Evolutionary conservation across 192 early-diverging fungal genomes (phyloP).

Genomic region (Spinellus fusiger): DNA sequence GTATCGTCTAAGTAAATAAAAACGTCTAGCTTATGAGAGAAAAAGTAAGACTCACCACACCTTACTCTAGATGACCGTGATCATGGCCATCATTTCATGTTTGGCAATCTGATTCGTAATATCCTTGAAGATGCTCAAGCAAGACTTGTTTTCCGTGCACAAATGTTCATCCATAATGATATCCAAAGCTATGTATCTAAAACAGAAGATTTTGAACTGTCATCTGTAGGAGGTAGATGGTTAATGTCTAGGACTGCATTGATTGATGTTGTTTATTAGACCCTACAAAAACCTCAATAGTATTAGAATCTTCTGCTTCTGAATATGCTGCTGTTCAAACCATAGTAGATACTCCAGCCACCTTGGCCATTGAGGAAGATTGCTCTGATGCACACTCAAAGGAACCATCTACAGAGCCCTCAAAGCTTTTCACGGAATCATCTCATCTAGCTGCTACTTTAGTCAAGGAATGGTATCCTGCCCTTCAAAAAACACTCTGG

Average conservation of each 20-base stretch:
- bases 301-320: conserved; percentile 23
- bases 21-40: background rate
- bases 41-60: conserved; percentile 9
- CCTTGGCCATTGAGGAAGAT: conserved; percentile 21
- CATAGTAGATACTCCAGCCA: background rate
- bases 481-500: conserved; percentile 75
- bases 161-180: conserved; percentile 71
- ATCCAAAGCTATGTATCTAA: conserved; percentile 72
- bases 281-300: conserved; percentile 12
- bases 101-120: conserved; percentile 67
- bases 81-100: conserved; percentile 37
- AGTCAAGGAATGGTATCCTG: conserved; percentile 70
- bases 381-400: conserved; percentile 15
- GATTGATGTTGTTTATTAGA: conserved; percentile 1
- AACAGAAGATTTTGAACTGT: conserved; percentile 58
- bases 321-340: conserved; percentile 5
- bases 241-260: background rate
- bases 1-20: conserved; percentile 1
- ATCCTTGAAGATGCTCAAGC: conserved; percentile 88
- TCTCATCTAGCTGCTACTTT: conserved; percentile 3
- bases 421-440: too few species aligned
- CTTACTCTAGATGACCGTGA: conserved; percentile 35
- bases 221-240: background rate
- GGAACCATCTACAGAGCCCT: background rate
- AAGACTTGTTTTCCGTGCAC: conserved; percentile 81